These are phyloP conservation scores for Thermoascus crustaceus DNA, from an alignment of 2,329 filamentous ascomycete genomes.

Conservation along the genomic window DNA sequence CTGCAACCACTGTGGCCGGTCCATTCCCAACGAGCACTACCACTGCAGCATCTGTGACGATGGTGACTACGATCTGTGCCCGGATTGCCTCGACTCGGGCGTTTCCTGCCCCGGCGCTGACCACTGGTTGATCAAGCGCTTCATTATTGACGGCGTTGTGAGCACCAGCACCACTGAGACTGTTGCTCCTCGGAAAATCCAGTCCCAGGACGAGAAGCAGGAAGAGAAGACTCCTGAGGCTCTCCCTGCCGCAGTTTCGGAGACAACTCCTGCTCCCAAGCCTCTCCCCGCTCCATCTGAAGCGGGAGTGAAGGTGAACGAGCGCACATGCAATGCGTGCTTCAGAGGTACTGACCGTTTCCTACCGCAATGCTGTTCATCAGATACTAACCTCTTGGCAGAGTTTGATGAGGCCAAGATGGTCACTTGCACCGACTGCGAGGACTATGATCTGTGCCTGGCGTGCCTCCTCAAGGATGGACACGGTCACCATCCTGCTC, in stretches of 20 bases:
- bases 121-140: constrained; percentile 94
- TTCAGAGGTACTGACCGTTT: constrained; percentile 45
- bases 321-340: constrained; percentile 57
- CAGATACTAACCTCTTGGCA: constrained; percentile 24
- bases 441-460: constrained; percentile 89
- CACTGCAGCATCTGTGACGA: constrained; percentile 91
- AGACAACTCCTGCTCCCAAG: constrained; percentile 20
- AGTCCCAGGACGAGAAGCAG: constrained; percentile 21
- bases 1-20: constrained; percentile 81
- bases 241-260: constrained; percentile 12
- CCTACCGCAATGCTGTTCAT: background rate
- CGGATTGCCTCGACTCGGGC: constrained; percentile 65
- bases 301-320: constrained; percentile 11
- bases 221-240: constrained; percentile 9
- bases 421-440: constrained; percentile 74
- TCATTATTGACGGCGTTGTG: constrained; percentile 67
- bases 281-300: constrained; percentile 5
- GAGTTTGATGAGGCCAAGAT: constrained; percentile 71
- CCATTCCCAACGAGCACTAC: constrained; percentile 76
- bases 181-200: constrained; percentile 55
- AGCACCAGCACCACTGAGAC: constrained; percentile 80
- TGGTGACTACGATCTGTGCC: constrained; percentile 91
- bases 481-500: constrained; percentile 86
- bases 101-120: constrained; percentile 66
- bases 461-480: constrained; percentile 64